Conservation (phyloP, 192 early-diverging fungal genomes). For the Backusella luteola region DNA sequence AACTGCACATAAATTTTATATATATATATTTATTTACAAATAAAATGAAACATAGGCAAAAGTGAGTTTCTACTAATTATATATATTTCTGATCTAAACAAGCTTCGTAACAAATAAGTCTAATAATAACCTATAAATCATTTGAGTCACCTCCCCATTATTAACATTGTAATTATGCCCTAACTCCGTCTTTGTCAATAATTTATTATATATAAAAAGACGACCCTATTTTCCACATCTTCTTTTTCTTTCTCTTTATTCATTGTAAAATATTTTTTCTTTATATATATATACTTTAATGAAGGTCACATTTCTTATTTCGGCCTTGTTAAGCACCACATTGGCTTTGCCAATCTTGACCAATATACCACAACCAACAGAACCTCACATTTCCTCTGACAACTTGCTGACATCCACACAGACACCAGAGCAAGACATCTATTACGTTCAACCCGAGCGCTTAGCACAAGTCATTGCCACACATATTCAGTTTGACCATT, state of each 20-base stretch:
- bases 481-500: slow-evolving; percentile 29
- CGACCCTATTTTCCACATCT: background rate
- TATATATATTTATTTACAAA: background rate
- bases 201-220: background rate
- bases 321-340: background rate
- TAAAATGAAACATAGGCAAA: background rate
- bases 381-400: background rate
- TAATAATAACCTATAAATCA: slow-evolving; percentile 4
- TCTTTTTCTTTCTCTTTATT: background rate
- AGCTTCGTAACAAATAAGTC: background rate
- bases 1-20: background rate
- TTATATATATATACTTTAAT: background rate
- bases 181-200: background rate
- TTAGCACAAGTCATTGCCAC: slow-evolving; percentile 22
- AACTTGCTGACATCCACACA: background rate
- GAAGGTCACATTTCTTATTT: background rate
- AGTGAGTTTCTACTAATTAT: background rate
- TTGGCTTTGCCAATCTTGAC: background rate
- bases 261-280: background rate
- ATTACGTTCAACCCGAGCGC: slow-evolving; percentile 13
- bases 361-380: background rate
- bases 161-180: background rate
- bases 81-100: background rate
- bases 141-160: slow-evolving; percentile 2
- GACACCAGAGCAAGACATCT: background rate